Percentiles rank a stretch among this genome's conserved stretches.
These are phyloP conservation scores for Solanum tarapatanum DNA, from an alignment of 257 asterid genomes.

Conservation along the genomic window DNA sequence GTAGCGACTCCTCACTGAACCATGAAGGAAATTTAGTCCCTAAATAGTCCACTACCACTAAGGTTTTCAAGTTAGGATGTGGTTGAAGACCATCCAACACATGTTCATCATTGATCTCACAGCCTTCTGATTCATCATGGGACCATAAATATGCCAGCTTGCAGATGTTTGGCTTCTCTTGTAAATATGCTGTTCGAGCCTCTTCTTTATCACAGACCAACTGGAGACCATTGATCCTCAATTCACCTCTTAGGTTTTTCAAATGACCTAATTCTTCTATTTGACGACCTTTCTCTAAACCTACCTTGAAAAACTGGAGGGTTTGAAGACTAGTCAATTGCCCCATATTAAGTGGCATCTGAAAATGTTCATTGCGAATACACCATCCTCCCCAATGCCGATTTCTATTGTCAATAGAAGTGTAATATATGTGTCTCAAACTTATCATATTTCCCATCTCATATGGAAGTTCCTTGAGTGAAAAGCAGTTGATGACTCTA, in stretches of 20 bases:
- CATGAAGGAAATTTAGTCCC: conserved; percentile 10
- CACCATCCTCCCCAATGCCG: too few species aligned
- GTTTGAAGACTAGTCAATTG: background rate
- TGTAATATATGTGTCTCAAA: background rate
- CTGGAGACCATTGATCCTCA: background rate
- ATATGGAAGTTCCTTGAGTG: background rate
- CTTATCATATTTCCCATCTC: conserved; percentile 7
- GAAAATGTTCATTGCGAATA: too few species aligned
- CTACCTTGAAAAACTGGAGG: background rate
- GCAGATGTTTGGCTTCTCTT: background rate
- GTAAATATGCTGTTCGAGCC: background rate
- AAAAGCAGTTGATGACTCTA: background rate
- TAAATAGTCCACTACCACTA: background rate
- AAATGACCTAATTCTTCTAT: background rate
- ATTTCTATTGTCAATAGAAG: too few species aligned
- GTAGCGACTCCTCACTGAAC: background rate
- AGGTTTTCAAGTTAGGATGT: conserved; percentile 1
- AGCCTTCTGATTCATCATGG: background rate
- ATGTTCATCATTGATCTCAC: background rate
- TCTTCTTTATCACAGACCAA: background rate
- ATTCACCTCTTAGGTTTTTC: background rate
- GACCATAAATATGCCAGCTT: background rate
- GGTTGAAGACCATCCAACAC: conserved; percentile 18
- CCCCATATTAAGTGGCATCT: background rate
- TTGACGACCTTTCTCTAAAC: background rate